phyloP scores from a whole-genome alignment of 805 yeast genomes.

The Schwanniomyces polymorphus region DNA sequence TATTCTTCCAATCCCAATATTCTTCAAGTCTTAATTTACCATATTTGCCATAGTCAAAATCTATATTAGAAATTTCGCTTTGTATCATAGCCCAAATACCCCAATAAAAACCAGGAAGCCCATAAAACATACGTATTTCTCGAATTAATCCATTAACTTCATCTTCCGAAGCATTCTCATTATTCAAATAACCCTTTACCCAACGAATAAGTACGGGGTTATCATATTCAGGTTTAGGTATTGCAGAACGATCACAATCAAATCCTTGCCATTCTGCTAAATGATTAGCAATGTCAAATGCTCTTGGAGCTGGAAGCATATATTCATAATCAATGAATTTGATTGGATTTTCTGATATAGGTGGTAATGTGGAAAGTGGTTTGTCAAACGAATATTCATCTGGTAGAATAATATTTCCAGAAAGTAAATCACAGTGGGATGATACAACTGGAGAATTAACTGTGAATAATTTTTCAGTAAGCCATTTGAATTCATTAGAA shows the following conservation, averaged over 20 bases:
- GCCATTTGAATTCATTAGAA: slow-evolving; percentile 55
- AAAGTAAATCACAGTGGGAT: slow-evolving; percentile 68
- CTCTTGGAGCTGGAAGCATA: slow-evolving; percentile 70
- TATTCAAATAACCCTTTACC: slow-evolving; percentile 56
- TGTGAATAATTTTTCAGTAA: slow-evolving; percentile 36
- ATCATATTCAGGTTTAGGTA: slow-evolving; percentile 49
- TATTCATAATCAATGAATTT: slow-evolving; percentile 73
- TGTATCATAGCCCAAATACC: slow-evolving; percentile 84
- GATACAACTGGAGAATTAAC: slow-evolving; percentile 55
- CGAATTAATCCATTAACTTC: slow-evolving; percentile 46
- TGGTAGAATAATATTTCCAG: slow-evolving; percentile 73
- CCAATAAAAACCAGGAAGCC: slow-evolving; percentile 84
- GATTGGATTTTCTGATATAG: slow-evolving; percentile 37
- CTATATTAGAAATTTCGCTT: slow-evolving; percentile 64
- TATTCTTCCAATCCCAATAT: slow-evolving; percentile 66
- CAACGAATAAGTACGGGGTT: slow-evolving; percentile 53
- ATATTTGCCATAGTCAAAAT: slow-evolving; percentile 67
- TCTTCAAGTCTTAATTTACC: slow-evolving; percentile 61
- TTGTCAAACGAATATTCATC: slow-evolving; percentile 17
- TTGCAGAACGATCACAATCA: slow-evolving; percentile 60
- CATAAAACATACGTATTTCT: slow-evolving; percentile 64
- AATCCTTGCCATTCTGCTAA: slow-evolving; percentile 84
- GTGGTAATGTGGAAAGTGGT: slow-evolving; percentile 13
- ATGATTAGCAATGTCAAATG: slow-evolving; percentile 73
- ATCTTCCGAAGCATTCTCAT: slow-evolving; percentile 22